phyloP scores from a whole-genome alignment of 2,329 filamentous ascomycete species.

The Triangularia setosa region DNA sequence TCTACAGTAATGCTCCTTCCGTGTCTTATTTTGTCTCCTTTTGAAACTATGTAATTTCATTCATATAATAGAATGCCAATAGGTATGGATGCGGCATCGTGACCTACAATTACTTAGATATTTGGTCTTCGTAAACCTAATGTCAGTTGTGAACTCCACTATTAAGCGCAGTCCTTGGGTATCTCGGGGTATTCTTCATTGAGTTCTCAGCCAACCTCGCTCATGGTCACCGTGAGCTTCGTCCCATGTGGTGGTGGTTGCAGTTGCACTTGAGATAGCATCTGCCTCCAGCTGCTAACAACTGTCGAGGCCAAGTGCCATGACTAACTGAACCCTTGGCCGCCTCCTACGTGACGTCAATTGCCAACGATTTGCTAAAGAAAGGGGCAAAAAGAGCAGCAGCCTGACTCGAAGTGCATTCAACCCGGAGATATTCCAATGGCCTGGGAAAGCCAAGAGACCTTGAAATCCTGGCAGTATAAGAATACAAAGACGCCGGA shows the following conservation, averaged over 20 bases:
- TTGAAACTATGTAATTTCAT: too few species aligned
- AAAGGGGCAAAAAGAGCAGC: neutral
- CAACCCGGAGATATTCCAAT: neutral
- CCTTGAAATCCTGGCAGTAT: neutral
- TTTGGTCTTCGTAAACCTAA: too few species aligned
- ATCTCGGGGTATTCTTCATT: too few species aligned
- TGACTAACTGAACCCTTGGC: neutral
- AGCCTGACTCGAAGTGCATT: neutral
- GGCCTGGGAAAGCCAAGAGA: too few species aligned
- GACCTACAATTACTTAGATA: too few species aligned
- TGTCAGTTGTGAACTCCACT: too few species aligned
- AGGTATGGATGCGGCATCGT: too few species aligned
- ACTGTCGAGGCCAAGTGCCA: neutral
- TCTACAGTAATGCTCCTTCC: too few species aligned
- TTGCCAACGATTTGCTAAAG: neutral
- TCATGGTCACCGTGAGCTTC: neutral
- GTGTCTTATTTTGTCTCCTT: too few species aligned
- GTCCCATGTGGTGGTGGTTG: neutral
- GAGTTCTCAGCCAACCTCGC: too few species aligned
- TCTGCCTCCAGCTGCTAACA: neutral
- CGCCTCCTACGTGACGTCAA: neutral
- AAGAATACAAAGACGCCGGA: neutral
- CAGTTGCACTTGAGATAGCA: neutral
- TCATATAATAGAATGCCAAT: too few species aligned
- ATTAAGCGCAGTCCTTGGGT: too few species aligned